Percentiles rank a stretch among this genome's conserved stretches.
These are phyloP conservation scores for Cairneyella variabilis DNA, from an alignment of 495 filamentous ascomycete genomes.

Conservation along the genomic window DNA sequence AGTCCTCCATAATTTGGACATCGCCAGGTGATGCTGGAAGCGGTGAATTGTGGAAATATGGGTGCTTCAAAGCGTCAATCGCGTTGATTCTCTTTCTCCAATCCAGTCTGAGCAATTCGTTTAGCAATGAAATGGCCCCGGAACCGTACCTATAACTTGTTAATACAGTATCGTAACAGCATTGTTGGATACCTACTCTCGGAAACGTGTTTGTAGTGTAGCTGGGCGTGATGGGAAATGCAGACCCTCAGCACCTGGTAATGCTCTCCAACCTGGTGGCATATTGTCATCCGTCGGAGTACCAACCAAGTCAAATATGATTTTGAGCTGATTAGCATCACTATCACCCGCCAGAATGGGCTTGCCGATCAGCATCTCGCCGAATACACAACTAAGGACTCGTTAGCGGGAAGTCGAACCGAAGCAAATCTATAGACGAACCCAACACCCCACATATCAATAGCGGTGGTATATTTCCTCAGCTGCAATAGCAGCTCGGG, in stretches of 20 bases:
- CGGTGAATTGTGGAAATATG: slow-evolving; percentile 79
- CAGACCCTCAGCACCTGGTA: slow-evolving; percentile 79
- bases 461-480: slow-evolving; percentile 86
- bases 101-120: slow-evolving; percentile 81
- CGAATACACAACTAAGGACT: slow-evolving; percentile 77
- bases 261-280: slow-evolving; percentile 82
- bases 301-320: slow-evolving; percentile 92
- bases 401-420: slow-evolving; percentile 24
- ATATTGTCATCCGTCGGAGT: slow-evolving; percentile 87
- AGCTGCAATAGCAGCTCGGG: slow-evolving; percentile 88
- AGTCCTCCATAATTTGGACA: slow-evolving; percentile 85
- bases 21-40: slow-evolving; percentile 78
- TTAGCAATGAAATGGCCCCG: slow-evolving; percentile 71
- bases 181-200: slow-evolving; percentile 47
- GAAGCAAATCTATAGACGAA: slow-evolving; percentile 37
- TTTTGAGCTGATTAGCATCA: slow-evolving; percentile 82
- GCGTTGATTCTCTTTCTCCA: slow-evolving; percentile 88
- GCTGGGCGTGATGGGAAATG: slow-evolving; percentile 59
- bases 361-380: slow-evolving; percentile 94
- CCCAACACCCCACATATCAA: slow-evolving; percentile 98
- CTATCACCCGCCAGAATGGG: slow-evolving; percentile 88
- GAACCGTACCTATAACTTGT: slow-evolving; percentile 36
- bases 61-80: slow-evolving; percentile 88
- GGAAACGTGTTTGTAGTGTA: slow-evolving; percentile 67
- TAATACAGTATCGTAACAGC: background rate